Percentiles rank a stretch among this genome's conserved stretches.
Conservation (phyloP, 352 stramenopile species). For the Phytophthora syringae region DNA sequence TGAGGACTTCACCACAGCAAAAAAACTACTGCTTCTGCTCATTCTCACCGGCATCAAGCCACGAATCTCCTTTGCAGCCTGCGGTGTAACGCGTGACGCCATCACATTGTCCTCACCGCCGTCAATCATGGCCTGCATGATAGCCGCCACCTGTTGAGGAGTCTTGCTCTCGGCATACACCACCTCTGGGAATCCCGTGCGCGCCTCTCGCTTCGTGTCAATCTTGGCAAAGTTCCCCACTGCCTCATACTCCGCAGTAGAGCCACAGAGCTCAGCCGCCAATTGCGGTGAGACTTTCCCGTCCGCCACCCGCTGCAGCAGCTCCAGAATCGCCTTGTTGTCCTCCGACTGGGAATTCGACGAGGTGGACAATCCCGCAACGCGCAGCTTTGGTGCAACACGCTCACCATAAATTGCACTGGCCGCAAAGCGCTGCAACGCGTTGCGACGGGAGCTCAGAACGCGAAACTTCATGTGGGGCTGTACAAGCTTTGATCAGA, state of each 20-base stretch:
- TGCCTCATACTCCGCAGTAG: slow-evolving; percentile 50
- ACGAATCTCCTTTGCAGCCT: slow-evolving; percentile 50
- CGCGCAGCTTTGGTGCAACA: neutral
- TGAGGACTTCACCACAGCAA: slow-evolving; percentile 1
- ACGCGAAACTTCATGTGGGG: slow-evolving; percentile 18
- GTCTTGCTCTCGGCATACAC: slow-evolving; percentile 96
- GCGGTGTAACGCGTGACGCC: slow-evolving; percentile 77
- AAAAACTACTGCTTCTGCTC: neutral
- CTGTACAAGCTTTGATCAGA: neutral
- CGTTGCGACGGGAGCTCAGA: slow-evolving; percentile 12
- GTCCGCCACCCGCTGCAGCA: slow-evolving; percentile 65
- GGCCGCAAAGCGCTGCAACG: slow-evolving; percentile 9
- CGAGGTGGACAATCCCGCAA: slow-evolving; percentile 20
- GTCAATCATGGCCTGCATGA: slow-evolving; percentile 91
- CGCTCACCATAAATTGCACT: slow-evolving; percentile 1
- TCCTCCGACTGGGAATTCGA: slow-evolving; percentile 18
- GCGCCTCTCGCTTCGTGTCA: slow-evolving; percentile 85
- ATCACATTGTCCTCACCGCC: slow-evolving; percentile 67
- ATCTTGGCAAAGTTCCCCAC: slow-evolving; percentile 81
- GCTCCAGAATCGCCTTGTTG: slow-evolving; percentile 44
- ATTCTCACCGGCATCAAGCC: slow-evolving; percentile 46
- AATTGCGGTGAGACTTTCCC: slow-evolving; percentile 47
- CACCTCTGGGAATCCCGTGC: slow-evolving; percentile 96
- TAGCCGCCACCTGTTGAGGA: slow-evolving; percentile 85
- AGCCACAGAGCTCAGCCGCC: slow-evolving; percentile 36